Base-by-base conservation (phyloP, 2,329 filamentous ascomycete genomes). In the Fusarium sp. region DNA sequence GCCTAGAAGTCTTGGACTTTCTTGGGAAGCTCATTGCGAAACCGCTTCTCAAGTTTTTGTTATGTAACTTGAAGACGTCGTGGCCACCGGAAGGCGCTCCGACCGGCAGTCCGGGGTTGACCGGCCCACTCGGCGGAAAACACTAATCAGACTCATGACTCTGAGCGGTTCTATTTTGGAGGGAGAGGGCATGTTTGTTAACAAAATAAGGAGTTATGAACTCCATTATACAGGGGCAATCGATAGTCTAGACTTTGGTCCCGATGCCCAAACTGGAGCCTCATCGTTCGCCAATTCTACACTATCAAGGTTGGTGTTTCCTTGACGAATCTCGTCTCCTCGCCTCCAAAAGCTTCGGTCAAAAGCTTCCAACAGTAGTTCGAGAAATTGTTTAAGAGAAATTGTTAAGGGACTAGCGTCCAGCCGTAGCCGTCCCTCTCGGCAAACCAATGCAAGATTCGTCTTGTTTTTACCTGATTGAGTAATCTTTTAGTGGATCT, bases 91-190 rank as follows among this genome's bases (percentile, higher is more conserved):
- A 51, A 62, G 49, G 32, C 29, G 44, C 55, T 65, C 68, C 68
- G 68, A 49, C 54, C 60, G 55, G 59, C 59, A 69, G 45, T 55
- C 68, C 59, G 67, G 67, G 66, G 47, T 56, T 20, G 9, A 25
- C 34, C 40, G 63, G 32, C 52, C 63, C 59, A 72, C 68, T 40
- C n/a, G 16, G 27, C n/a, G n/a, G 46, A 59, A 69, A 71, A 55
- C 25, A 54, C 56, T 66, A 63, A 68, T 56, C 63, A 59, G 62
- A 61, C 68, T 58, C 68, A 69, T 71, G 68, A 71, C 68, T 70
- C 68, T 70, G 30, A n/a, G 30, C 20, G 25, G 30, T 71, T 71
- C 68, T 68, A 70, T 68, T 71, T 62, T 68, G 16, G 22, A 66
- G 49, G 38, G 51, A 38, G 25, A 45, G 20, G 16, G 46, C 60